Conservation (phyloP, 2,329 filamentous ascomycete genomes). For the Geosmithia putterillii region DNA sequence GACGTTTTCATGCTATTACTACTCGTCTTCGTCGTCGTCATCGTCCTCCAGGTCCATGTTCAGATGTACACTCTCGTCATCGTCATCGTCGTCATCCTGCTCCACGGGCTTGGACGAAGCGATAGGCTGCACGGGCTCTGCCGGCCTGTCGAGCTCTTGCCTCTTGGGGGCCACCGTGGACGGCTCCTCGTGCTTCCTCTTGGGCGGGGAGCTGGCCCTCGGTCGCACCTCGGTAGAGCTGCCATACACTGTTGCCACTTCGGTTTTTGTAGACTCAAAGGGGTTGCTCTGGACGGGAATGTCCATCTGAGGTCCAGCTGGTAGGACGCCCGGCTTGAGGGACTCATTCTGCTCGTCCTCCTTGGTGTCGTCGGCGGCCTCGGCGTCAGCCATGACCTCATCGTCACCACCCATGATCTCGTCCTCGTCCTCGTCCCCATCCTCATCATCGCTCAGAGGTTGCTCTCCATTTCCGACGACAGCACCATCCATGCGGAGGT, state of each 20-base stretch:
- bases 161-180: conserved; percentile 23
- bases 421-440: conserved; percentile 18
- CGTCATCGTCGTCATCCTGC: conserved; percentile 29
- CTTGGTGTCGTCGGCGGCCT: conserved; percentile 7
- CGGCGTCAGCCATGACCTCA: conserved; percentile 10
- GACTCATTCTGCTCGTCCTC: conserved; percentile 5
- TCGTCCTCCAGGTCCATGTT: conserved; percentile 47
- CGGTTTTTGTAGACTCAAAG: conserved; percentile 14
- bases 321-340: conserved; percentile 6
- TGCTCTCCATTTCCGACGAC: conserved; percentile 6
- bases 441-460: conserved; percentile 17
- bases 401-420: conserved; percentile 22
- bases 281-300: conserved; percentile 21
- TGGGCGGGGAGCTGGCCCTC: conserved; percentile 16
- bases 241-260: conserved; percentile 7
- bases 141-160: conserved; percentile 20
- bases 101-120: conserved; percentile 7
- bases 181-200: conserved; percentile 25
- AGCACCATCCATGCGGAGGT: conserved; percentile 26
- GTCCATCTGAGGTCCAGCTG: conserved; percentile 9
- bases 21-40: conserved; percentile 22
- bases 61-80: conserved; percentile 43
- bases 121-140: conserved; percentile 4
- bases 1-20: too few species aligned
- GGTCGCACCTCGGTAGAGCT: conserved; percentile 1